Evolutionary conservation across 2,329 filamentous ascomycete species (phyloP).

Genomic region (Aspergillus clavatus): DNA sequence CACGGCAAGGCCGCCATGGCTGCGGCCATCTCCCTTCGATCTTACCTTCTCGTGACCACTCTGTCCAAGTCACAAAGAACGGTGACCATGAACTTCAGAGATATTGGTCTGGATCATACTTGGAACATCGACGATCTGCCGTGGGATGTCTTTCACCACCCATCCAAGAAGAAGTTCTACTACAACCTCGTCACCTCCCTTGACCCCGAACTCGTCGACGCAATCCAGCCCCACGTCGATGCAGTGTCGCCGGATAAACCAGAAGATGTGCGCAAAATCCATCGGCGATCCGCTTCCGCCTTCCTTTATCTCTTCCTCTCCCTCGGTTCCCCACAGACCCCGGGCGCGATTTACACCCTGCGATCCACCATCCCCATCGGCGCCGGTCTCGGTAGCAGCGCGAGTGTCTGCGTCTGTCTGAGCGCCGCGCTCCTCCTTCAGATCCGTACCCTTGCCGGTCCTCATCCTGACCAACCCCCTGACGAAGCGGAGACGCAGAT

Average conservation of each 20-base stretch:
- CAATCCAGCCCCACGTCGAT: conserved; percentile 73
- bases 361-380: conserved; percentile 91
- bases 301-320: conserved; percentile 94
- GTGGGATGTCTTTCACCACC: conserved; percentile 74
- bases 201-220: conserved; percentile 74
- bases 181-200: conserved; percentile 82
- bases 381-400: conserved; percentile 86
- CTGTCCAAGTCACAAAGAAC: conserved; percentile 88
- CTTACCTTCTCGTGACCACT: conserved; percentile 92
- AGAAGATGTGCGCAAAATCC: conserved; percentile 73
- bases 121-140: conserved; percentile 93
- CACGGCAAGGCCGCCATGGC: conserved; percentile 95
- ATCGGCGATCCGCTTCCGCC: conserved; percentile 72
- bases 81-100: conserved; percentile 81
- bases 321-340: conserved; percentile 71
- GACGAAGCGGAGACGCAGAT: conserved; percentile 86
- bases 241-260: conserved; percentile 63
- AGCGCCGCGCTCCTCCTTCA: conserved; percentile 80
- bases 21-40: conserved; percentile 88
- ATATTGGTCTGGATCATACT: conserved; percentile 82
- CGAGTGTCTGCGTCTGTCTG: conserved; percentile 87
- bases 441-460: conserved; percentile 79
- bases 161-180: conserved; percentile 89
- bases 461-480: conserved; percentile 83
- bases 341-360: conserved; percentile 80